These are phyloP conservation scores for Ophiosphaerella herpotricha DNA, from an alignment of 2,329 filamentous ascomycete species.

Conservation along the genomic window DNA sequence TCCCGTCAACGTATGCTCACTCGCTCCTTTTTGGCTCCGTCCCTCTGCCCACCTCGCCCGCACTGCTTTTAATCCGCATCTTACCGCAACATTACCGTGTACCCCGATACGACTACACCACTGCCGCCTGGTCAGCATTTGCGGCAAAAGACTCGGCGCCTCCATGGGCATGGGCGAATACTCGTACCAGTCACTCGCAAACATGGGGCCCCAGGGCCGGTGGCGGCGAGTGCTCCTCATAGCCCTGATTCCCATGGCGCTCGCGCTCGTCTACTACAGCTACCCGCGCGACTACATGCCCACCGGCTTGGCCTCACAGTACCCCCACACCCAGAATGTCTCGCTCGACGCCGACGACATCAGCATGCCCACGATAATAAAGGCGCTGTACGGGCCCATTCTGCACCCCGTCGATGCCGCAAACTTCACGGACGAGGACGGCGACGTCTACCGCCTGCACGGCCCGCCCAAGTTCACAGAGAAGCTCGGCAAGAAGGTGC, in stretches of 20 bases:
- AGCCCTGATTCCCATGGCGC: constrained; percentile 35
- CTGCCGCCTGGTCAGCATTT: too few species aligned
- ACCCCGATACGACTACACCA: too few species aligned
- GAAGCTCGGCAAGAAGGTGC: constrained; percentile 44
- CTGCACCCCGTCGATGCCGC: constrained; percentile 41
- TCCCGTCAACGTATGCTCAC: constrained; percentile 11
- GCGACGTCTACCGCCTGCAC: constrained; percentile 37
- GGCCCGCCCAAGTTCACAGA: constrained; percentile 39
- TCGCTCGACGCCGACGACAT: constrained; percentile 32
- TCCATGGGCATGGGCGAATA: constrained; percentile 26
- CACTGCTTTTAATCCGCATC: constrained; percentile 1
- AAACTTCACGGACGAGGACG: constrained; percentile 47
- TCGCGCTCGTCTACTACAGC: constrained; percentile 38
- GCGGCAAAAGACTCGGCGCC: too few species aligned
- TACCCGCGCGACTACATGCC: constrained; percentile 30
- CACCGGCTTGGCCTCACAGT: constrained; percentile 26
- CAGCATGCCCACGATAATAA: constrained; percentile 44
- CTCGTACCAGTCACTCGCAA: constrained; percentile 37
- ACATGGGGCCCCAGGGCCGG: constrained; percentile 40
- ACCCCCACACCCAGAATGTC: constrained; percentile 30
- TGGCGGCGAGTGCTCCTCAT: constrained; percentile 42
- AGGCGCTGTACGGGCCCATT: constrained; percentile 43
- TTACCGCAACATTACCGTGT: too few species aligned
- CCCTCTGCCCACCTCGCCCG: neutral
- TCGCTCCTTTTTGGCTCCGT: constrained; percentile 3